Evolutionary conservation across 345 rosid species (phyloP).

Genomic region (Nephelium lappaceum): DNA sequence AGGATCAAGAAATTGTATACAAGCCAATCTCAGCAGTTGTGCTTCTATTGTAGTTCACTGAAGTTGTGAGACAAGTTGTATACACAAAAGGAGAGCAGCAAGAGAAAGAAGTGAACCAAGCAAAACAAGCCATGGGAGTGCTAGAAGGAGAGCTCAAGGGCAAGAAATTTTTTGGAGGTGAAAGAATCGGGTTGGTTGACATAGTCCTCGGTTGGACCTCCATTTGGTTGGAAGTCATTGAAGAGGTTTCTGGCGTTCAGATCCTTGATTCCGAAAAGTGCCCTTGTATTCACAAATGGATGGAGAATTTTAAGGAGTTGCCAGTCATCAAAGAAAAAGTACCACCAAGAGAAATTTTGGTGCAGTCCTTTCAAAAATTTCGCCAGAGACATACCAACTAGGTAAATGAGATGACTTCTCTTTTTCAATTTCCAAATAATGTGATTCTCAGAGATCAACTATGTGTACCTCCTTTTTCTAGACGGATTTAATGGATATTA

Average conservation of each 20-base stretch:
- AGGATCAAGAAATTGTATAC: neutral
- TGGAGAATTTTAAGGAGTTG: neutral
- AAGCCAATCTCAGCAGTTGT: neutral
- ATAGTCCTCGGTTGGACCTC: constrained; percentile 12
- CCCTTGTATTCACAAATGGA: constrained; percentile 16
- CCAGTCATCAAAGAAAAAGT: neutral
- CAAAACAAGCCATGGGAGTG: constrained; percentile 18
- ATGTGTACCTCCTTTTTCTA: too few species aligned
- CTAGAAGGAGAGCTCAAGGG: constrained; percentile 18
- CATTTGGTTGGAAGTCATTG: constrained; percentile 14
- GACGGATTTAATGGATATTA: too few species aligned
- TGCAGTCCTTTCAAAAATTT: neutral
- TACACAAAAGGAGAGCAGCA: constrained; percentile 6
- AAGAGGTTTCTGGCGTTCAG: neutral
- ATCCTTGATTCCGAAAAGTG: constrained; percentile 5
- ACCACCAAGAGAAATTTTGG: constrained; percentile 13
- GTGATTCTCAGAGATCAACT: too few species aligned
- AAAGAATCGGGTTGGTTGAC: constrained; percentile 16
- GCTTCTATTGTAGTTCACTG: neutral
- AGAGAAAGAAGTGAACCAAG: constrained; percentile 12
- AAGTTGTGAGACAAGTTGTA: neutral
- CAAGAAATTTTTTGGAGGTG: constrained; percentile 25
- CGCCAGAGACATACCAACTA: neutral
- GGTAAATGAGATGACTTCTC: too few species aligned
- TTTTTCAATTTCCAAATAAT: too few species aligned